phyloP scores from a whole-genome alignment of 1,139 yeast species.

The Blastobotrys ciferrii region DNA sequence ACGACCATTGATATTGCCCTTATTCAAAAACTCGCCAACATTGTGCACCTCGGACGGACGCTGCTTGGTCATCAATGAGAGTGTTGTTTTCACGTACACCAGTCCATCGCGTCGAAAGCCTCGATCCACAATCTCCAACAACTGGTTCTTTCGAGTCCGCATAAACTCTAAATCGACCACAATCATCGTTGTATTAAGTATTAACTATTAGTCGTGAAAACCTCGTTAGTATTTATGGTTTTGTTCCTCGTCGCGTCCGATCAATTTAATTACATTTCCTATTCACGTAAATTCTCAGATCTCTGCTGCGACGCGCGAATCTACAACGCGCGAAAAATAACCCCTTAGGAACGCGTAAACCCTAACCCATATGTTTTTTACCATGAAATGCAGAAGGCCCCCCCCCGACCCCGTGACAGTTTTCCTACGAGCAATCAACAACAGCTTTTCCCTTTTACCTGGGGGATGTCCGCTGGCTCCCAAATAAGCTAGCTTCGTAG shows the following conservation, averaged over 20 bases:
- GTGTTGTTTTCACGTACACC: not conserved
- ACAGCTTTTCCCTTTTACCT: too few relatives aligned
- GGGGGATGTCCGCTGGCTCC: too few relatives aligned
- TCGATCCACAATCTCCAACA: slow-evolving; percentile 4
- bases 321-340: not conserved
- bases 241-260: not conserved
- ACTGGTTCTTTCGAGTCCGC: not conserved
- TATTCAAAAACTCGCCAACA: slow-evolving; percentile 8
- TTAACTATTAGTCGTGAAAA: too few relatives aligned
- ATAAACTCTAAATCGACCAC: slow-evolving; percentile 2
- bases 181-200: not conserved
- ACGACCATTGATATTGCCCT: not conserved
- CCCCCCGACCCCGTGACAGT: too few relatives aligned
- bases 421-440: too few relatives aligned
- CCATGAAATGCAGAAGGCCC: too few relatives aligned
- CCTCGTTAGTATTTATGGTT: too few relatives aligned
- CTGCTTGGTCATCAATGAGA: not conserved
- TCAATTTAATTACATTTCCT: not conserved
- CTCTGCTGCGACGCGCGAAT: not conserved
- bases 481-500: too few relatives aligned
- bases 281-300: not conserved
- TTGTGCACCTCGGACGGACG: slow-evolving; percentile 7
- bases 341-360: not conserved
- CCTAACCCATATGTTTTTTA: too few relatives aligned
- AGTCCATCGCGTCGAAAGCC: slow-evolving; percentile 3